phyloP scores from a whole-genome alignment of 1,139 yeast genomes.

The Suhomyces chickasaworum region DNA sequence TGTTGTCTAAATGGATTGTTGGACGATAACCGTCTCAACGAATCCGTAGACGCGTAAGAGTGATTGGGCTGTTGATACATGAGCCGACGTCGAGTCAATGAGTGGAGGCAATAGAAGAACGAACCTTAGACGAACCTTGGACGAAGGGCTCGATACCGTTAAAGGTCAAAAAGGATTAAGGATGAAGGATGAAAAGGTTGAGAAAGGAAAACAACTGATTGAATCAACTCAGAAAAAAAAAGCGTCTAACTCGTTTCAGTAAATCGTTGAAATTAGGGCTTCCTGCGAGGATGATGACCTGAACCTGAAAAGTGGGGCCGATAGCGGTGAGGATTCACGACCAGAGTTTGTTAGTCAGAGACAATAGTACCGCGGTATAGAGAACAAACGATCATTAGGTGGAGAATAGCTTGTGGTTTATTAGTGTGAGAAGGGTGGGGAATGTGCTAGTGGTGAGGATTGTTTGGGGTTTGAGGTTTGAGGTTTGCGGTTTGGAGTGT shows the following conservation, averaged over 20 bases:
- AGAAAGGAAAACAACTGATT: conserved; percentile 1
- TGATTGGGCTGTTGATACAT: conserved; percentile 49
- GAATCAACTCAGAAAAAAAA: conserved; percentile 1
- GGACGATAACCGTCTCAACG: conserved; percentile 53
- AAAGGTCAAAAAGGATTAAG: neutral
- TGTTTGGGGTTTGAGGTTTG: no score
- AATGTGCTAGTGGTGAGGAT: no score
- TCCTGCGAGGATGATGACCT: neutral
- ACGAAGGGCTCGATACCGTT: neutral
- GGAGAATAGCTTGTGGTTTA: neutral
- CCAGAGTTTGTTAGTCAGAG: neutral
- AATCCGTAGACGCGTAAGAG: conserved; percentile 37
- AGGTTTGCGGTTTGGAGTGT: no score
- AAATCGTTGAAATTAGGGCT: conserved; percentile 2
- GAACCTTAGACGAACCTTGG: neutral
- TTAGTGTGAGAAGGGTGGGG: no score
- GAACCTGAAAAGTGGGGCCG: conserved; percentile 2
- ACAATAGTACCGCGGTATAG: neutral
- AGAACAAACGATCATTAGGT: neutral
- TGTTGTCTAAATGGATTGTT: conserved; percentile 59
- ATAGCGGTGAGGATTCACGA: neutral
- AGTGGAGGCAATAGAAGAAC: neutral
- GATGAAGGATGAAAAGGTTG: neutral
- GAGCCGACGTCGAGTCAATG: conserved; percentile 1
- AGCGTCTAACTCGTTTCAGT: conserved; percentile 1